phyloP scores from a whole-genome alignment of 257 asterid genomes.

The Nicotiana tomentosiformis region DNA sequence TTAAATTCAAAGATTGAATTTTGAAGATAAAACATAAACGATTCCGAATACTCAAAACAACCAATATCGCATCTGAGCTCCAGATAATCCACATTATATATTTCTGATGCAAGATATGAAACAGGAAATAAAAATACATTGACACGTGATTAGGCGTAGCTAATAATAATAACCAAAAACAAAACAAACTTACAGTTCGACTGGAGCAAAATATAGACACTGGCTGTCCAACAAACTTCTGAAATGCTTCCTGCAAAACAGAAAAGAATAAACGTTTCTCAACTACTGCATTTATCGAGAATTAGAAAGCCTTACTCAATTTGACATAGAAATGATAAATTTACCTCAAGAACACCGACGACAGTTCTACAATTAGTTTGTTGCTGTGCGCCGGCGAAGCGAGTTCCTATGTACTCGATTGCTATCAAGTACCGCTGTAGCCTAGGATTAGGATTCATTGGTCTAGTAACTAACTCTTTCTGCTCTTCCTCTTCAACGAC shows the following conservation, averaged over 20 bases:
- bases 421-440: conserved; percentile 70
- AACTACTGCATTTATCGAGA: not conserved
- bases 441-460: conserved; percentile 48
- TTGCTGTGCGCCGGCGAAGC: conserved; percentile 83
- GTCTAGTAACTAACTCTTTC: conserved; percentile 14
- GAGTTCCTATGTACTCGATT: conserved; percentile 80
- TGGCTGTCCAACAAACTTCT: conserved; percentile 73
- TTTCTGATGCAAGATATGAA: not conserved
- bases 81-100: not conserved
- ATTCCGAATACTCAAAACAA: not conserved
- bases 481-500: conserved; percentile 20
- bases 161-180: not conserved
- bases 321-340: not conserved
- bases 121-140: not conserved
- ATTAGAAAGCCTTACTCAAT: not conserved
- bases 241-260: conserved; percentile 60
- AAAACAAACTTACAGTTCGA: conserved; percentile 64
- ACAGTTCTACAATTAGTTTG: conserved; percentile 72
- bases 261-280: not conserved
- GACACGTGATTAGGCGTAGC: not conserved
- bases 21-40: not conserved
- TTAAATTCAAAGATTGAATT: not conserved
- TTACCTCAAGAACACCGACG: conserved; percentile 76
- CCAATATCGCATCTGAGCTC: not conserved
- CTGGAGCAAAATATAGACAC: conserved; percentile 83